Evolutionary conservation across 306 rosid genomes (phyloP).

Genomic region (Erythrophleum fordii): DNA sequence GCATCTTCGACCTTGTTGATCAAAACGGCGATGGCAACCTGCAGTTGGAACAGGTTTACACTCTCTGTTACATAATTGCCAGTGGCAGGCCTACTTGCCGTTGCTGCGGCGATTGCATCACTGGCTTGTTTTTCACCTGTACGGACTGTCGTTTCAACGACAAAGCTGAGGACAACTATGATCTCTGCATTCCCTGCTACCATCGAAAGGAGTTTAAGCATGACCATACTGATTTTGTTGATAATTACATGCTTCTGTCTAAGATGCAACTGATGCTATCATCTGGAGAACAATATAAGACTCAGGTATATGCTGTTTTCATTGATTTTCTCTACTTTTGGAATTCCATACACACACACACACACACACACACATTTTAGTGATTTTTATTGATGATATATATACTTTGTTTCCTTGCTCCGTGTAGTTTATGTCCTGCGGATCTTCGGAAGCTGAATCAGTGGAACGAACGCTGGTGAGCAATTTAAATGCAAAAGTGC

Average conservation of each 20-base stretch:
- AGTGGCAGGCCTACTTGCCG: background rate
- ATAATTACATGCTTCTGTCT: too few relatives aligned
- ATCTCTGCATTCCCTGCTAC: background rate
- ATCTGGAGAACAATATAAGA: background rate
- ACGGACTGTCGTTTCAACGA: background rate
- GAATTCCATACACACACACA: too few relatives aligned
- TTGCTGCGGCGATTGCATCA: background rate
- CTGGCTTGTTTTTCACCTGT: background rate
- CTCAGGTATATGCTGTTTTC: background rate
- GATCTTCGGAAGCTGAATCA: too few relatives aligned
- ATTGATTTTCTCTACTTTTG: too few relatives aligned
- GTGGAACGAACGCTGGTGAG: too few relatives aligned
- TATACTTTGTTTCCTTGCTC: too few relatives aligned
- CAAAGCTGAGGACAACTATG: background rate
- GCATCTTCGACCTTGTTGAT: background rate
- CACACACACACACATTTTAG: too few relatives aligned
- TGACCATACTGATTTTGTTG: background rate
- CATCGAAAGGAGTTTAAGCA: background rate
- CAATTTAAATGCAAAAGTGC: too few relatives aligned
- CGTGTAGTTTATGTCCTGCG: too few relatives aligned
- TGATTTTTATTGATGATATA: too few relatives aligned
- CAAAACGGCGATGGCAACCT: background rate
- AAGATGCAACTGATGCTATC: background rate
- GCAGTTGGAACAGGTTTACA: background rate
- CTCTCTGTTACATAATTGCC: background rate